Percentiles rank a stretch among this genome's conserved stretches.
phyloP scores from a whole-genome alignment of 1,284 basidiomycete species.

The Sparassis latifolia region DNA sequence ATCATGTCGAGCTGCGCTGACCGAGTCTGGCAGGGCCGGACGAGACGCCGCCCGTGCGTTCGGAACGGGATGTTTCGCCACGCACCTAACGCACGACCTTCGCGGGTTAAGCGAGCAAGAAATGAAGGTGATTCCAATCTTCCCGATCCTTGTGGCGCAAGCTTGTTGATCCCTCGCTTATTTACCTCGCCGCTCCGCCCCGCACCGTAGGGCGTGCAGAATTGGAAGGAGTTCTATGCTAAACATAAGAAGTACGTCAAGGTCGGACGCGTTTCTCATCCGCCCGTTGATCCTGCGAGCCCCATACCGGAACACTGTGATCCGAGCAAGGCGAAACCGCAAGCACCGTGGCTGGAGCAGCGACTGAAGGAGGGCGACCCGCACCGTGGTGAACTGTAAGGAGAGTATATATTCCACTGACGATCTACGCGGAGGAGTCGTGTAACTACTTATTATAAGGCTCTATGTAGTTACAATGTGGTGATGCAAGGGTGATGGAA shows the following conservation, averaged over 20 bases:
- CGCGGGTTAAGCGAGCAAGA: conserved; percentile 74
- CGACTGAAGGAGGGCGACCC: conserved; percentile 12
- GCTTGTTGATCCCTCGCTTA: background rate
- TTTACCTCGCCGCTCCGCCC: background rate
- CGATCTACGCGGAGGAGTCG: background rate
- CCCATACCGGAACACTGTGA: conserved; percentile 80
- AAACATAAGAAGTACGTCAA: conserved; percentile 74
- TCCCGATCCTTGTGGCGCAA: background rate
- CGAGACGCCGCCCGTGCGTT: conserved; percentile 85
- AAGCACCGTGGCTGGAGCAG: conserved; percentile 15
- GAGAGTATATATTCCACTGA: background rate
- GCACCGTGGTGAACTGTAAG: conserved; percentile 34
- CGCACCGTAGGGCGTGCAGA: conserved; percentile 53
- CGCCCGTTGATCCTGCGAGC: conserved; percentile 70
- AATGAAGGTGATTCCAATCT: conserved; percentile 40
- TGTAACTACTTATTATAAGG: conserved; percentile 5
- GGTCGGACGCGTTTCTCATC: conserved; percentile 70
- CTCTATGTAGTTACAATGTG: no score
- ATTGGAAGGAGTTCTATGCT: conserved; percentile 88
- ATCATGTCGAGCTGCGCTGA: conserved; percentile 2
- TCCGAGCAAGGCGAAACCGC: conserved; percentile 39
- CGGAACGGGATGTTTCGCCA: conserved; percentile 88
- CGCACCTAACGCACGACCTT: conserved; percentile 85
- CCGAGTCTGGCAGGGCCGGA: conserved; percentile 56
- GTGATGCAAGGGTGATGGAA: background rate